Percentiles rank a stretch among this genome's conserved stretches.
Conservation (phyloP, 352 stramenopile species). For the Pythium volutum region DNA sequence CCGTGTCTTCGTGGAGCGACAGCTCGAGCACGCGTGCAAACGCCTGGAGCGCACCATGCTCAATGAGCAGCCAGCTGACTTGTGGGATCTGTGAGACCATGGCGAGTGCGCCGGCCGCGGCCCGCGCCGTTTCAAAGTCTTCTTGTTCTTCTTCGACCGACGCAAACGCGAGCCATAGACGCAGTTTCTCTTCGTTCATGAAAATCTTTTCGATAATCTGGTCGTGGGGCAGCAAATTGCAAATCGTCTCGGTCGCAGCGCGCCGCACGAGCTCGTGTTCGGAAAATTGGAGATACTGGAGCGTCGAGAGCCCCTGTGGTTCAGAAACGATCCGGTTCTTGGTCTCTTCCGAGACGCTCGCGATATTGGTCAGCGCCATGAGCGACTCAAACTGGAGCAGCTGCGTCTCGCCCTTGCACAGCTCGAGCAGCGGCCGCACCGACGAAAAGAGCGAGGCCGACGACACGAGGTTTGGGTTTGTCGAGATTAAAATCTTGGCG, state of each 20-base stretch:
- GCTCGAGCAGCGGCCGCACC: constrained; percentile 86
- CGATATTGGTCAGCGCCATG: constrained; percentile 98
- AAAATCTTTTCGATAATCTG: constrained; percentile 94
- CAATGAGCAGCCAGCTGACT: constrained; percentile 69
- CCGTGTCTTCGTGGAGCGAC: constrained; percentile 55
- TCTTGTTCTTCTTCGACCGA: constrained; percentile 89
- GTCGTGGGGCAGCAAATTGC: constrained; percentile 94
- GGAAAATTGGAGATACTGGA: constrained; percentile 94
- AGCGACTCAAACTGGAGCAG: constrained; percentile 91
- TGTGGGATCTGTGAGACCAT: constrained; percentile 88
- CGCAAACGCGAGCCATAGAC: constrained; percentile 93
- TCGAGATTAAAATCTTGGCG: constrained; percentile 96
- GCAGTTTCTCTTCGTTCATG: constrained; percentile 90
- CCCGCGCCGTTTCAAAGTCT: constrained; percentile 90
- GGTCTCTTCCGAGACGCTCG: constrained; percentile 90
- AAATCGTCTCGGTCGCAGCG: constrained; percentile 95
- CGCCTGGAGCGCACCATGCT: constrained; percentile 57
- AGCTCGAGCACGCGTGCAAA: constrained; percentile 54
- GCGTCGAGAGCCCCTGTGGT: constrained; percentile 63
- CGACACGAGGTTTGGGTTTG: constrained; percentile 91
- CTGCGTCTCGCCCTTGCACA: constrained; percentile 94
- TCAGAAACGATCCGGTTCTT: constrained; percentile 87
- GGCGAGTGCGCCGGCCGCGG: constrained; percentile 90
- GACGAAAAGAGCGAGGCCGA: constrained; percentile 76
- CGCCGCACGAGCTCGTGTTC: constrained; percentile 96